phyloP scores from a whole-genome alignment of 306 rosid species.

The Heteromeles arbutifolia region DNA sequence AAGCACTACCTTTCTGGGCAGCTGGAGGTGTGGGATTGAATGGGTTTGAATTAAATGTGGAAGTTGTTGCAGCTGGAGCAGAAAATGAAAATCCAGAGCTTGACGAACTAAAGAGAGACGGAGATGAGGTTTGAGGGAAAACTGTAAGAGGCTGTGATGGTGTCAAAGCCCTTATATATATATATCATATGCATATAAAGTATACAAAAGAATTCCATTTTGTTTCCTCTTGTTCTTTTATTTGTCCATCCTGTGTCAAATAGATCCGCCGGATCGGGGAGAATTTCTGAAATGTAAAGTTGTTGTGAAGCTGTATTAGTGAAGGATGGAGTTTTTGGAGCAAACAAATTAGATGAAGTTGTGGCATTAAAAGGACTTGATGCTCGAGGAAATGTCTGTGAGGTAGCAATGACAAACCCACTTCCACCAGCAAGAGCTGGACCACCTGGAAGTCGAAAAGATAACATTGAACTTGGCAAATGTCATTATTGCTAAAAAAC shows the following conservation, averaged over 20 bases:
- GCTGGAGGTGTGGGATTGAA: constrained; percentile 48
- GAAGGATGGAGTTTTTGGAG: constrained; percentile 51
- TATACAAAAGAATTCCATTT: constrained; percentile 1
- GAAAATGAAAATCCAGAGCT: constrained; percentile 42
- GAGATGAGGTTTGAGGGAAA: constrained; percentile 34
- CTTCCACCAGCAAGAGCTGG: constrained; percentile 47
- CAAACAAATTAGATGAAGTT: constrained; percentile 55
- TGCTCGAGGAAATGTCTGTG: constrained; percentile 57
- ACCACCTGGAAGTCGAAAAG: constrained; percentile 52
- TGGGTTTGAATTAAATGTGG: constrained; percentile 44
- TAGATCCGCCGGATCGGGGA: no score
- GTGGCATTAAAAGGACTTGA: constrained; percentile 55
- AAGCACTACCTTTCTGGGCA: constrained; percentile 27
- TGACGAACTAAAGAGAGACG: constrained; percentile 39
- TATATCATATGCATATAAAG: no score
- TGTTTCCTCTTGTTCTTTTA: no score
- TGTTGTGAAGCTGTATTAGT: constrained; percentile 42
- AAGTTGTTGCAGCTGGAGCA: constrained; percentile 39
- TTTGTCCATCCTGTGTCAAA: no score
- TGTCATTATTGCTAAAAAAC: not conserved
- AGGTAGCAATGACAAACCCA: constrained; percentile 47
- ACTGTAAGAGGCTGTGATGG: constrained; percentile 24
- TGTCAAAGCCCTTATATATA: constrained; percentile 8
- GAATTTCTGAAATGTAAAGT: not conserved
- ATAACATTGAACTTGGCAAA: not conserved